Base-by-base conservation (phyloP, 2,329 filamentous ascomycete species). In the Xylaria sp. region DNA sequence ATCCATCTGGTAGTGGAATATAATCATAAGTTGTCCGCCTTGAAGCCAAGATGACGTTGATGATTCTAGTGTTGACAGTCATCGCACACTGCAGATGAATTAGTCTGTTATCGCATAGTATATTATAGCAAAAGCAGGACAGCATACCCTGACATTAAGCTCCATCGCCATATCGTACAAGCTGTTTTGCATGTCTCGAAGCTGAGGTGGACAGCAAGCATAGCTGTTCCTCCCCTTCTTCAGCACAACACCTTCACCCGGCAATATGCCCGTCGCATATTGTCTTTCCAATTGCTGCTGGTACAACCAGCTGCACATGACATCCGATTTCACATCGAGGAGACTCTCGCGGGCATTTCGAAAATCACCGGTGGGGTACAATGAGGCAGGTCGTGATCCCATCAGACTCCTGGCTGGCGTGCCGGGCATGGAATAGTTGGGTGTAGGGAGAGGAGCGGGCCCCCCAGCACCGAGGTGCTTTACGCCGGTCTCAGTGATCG, bases 1-100 rank as follows among this genome's bases (percentile, higher is more conserved):
- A 79, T 3, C 84, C 85, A 56, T 83, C 79, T 15, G 80, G 75
- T 15, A 90, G 77, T 9, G 88, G 86, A 9, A 90, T 84, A 66
- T 83, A 87, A 15, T 84, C 77, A 21, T 81, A 77, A 47, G 78
- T 81, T 51, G 80, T 76, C 60, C 82, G 77, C 3, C 73, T 70
- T 28, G 76, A 74, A 45, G 71, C 71, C 6, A 89, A 77, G 65
- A 90, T 82, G 28, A 87, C 80, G 66, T 85, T 84, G 70, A 90
- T 87, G 42, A 89, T 83, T 61, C 83, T 80, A 3, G 87, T 90
- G 71, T 86, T 88, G 66, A 90, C 80, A 3, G 88, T 91, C 83
- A 90, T 88, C 53, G 87, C 87, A 69, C 83, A 86, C 84, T 89
- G 49, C 23, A 51, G n/a, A 25, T 25, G 31, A n/a, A 33, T 73